Percentiles rank a stretch among this genome's conserved stretches.
Evolutionary conservation across 1,284 basidiomycete species (phyloP).

Genomic region (Tilletia walkeri): DNA sequence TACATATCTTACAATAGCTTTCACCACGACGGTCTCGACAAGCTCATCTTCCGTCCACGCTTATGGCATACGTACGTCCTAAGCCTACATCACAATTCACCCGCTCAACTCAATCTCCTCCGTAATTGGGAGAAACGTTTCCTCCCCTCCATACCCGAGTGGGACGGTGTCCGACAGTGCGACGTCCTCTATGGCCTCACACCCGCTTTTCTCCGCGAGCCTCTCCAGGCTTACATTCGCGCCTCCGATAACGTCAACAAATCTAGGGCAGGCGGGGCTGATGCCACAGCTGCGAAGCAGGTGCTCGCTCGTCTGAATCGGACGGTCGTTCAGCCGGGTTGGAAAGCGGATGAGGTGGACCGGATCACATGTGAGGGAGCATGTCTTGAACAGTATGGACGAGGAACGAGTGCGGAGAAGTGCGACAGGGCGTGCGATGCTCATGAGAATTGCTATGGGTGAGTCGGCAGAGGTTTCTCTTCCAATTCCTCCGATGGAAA

Average conservation of each 20-base stretch:
- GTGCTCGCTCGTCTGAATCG: not conserved
- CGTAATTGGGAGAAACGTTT: conserved; percentile 7
- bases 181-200: conserved; percentile 8
- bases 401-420: not conserved
- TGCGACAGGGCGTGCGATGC: conserved; percentile 11
- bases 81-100: conserved; percentile 5
- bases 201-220: not conserved
- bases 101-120: not conserved
- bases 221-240: not conserved
- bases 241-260: not conserved
- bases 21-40: conserved; percentile 15
- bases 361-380: not conserved
- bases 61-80: conserved; percentile 10
- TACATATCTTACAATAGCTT: not conserved
- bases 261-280: no score
- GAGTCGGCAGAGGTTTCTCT: not conserved
- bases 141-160: conserved; percentile 3
- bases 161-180: conserved; percentile 14
- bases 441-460: not conserved
- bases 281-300: not conserved
- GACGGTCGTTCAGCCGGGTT: not conserved
- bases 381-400: not conserved
- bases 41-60: conserved; percentile 12
- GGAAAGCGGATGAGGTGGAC: conserved; percentile 10
- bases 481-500: not conserved